These are phyloP conservation scores for Phaeosphaeriaceae sp. DNA, from an alignment of 2,329 filamentous ascomycete species.

Conservation along the genomic window DNA sequence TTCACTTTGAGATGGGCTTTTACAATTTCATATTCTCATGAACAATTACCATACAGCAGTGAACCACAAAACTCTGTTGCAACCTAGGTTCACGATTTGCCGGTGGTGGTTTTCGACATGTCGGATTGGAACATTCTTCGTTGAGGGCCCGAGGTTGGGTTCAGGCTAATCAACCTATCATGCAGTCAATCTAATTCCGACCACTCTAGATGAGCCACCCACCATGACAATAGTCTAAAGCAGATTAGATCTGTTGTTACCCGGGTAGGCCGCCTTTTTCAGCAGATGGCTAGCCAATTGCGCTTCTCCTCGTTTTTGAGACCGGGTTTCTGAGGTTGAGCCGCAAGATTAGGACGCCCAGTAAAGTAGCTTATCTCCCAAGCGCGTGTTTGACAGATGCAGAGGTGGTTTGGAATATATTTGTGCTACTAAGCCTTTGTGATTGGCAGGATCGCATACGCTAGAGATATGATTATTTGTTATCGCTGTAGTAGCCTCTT, in stretches of 20 bases:
- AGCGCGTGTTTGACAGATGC: not conserved
- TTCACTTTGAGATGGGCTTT: too few relatives aligned
- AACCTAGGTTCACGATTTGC: not conserved
- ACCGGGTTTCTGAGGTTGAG: constrained; percentile 26
- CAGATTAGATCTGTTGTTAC: constrained; percentile 5
- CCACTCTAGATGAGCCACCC: constrained; percentile 19
- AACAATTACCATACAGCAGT: not conserved
- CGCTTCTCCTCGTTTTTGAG: constrained; percentile 7
- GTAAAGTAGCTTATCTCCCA: not conserved
- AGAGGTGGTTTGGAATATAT: not conserved
- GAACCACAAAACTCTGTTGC: not conserved
- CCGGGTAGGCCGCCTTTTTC: constrained; percentile 16
- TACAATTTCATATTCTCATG: constrained; percentile 2
- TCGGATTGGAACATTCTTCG: constrained; percentile 4
- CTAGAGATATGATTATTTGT: not conserved
- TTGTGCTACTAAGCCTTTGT: not conserved
- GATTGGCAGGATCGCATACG: not conserved
- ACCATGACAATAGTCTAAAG: constrained; percentile 7
- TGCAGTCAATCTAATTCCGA: constrained; percentile 35
- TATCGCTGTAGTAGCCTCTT: not conserved
- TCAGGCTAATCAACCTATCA: constrained; percentile 38
- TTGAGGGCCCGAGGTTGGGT: constrained; percentile 18
- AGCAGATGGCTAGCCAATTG: constrained; percentile 16
- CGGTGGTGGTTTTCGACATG: not conserved
- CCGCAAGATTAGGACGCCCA: constrained; percentile 19